Conservation (phyloP, 2,329 filamentous ascomycete species). For the Aspergillus novofumigatus region DNA sequence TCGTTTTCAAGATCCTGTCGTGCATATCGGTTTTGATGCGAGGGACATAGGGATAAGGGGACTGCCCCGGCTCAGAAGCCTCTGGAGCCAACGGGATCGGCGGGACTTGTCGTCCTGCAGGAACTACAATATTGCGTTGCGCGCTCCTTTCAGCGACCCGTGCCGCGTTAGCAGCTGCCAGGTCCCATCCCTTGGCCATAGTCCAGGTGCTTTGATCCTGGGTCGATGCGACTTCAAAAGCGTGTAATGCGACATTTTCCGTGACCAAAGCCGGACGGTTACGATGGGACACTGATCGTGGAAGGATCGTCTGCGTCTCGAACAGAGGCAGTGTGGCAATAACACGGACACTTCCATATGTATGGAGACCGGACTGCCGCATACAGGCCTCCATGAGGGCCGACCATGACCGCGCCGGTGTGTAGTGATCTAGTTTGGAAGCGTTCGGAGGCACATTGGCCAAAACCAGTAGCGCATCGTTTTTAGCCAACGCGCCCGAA, state of each 20-base stretch:
- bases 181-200: constrained; percentile 22
- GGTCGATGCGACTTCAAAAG: constrained; percentile 52
- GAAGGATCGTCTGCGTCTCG: constrained; percentile 58
- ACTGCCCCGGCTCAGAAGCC: constrained; percentile 11
- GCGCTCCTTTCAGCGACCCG: constrained; percentile 28
- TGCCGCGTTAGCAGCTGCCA: constrained; percentile 19
- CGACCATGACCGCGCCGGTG: constrained; percentile 53
- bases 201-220: constrained; percentile 27
- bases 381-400: constrained; percentile 55
- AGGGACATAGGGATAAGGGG: constrained; percentile 23
- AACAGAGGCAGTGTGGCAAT: constrained; percentile 66
- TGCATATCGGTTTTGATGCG: constrained; percentile 38
- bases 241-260: constrained; percentile 46
- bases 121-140: constrained; percentile 26
- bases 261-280: constrained; percentile 55
- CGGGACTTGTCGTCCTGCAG: constrained; percentile 24
- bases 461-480: constrained; percentile 70
- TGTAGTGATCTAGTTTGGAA: constrained; percentile 46
- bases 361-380: constrained; percentile 60
- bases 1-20: constrained; percentile 16
- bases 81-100: constrained; percentile 23
- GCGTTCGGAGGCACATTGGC: constrained; percentile 61
- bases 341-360: constrained; percentile 74
- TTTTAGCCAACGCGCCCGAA: constrained; percentile 49
- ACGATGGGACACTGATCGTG: constrained; percentile 55